Evolutionary conservation across 2,329 filamentous ascomycete genomes (phyloP).

Genomic region (Zymoseptoria ardabiliae): DNA sequence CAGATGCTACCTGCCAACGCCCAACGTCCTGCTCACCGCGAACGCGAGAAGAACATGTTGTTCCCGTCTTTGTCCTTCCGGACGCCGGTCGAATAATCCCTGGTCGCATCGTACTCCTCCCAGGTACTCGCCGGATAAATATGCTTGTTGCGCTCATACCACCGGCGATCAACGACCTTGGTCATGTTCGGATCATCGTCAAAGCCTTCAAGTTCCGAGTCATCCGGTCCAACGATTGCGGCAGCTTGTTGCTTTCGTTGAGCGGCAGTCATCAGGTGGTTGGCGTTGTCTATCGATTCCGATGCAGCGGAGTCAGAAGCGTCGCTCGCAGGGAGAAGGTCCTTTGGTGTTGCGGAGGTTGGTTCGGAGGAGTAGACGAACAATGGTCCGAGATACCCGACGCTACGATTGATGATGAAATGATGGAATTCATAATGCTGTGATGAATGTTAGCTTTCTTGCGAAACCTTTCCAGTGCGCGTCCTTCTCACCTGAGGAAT

Average conservation of each 20-base stretch:
- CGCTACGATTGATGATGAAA: constrained; percentile 83
- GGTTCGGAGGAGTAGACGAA: constrained; percentile 64
- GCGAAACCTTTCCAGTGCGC: constrained; percentile 13
- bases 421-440: constrained; percentile 97
- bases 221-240: constrained; percentile 40
- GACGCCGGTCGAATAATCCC: constrained; percentile 71
- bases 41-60: constrained; percentile 60
- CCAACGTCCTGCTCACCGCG: neutral
- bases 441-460: neutral
- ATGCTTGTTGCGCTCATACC: constrained; percentile 97
- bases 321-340: constrained; percentile 20
- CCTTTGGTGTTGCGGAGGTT: constrained; percentile 35
- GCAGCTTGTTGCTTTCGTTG: constrained; percentile 18
- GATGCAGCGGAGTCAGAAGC: constrained; percentile 2
- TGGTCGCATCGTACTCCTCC: constrained; percentile 88
- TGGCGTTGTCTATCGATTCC: constrained; percentile 6
- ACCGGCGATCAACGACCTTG: constrained; percentile 90
- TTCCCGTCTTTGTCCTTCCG: constrained; percentile 84
- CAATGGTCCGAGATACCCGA: constrained; percentile 64
- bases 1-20: neutral
- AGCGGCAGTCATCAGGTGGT: constrained; percentile 19
- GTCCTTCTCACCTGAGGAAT: constrained; percentile 73
- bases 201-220: constrained; percentile 58
- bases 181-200: constrained; percentile 72
- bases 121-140: constrained; percentile 94